These are phyloP conservation scores for Fremontodendron californicum DNA, from an alignment of 345 rosid genomes.

Conservation along the genomic window DNA sequence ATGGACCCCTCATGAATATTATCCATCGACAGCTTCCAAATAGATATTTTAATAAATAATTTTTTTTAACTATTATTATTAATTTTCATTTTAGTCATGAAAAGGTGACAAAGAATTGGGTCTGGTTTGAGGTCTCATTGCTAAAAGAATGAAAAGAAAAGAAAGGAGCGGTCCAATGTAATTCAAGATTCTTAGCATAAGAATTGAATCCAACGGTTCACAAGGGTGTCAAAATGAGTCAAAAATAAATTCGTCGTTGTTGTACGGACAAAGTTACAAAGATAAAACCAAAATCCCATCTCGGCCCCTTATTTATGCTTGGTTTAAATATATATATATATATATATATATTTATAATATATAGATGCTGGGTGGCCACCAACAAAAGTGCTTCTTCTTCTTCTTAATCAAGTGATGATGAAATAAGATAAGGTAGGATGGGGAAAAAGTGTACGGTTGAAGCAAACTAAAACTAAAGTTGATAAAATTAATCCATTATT, in stretches of 20 bases:
- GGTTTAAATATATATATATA: too few species aligned
- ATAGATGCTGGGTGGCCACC: too few species aligned
- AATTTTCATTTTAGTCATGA: not conserved
- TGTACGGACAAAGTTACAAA: not conserved
- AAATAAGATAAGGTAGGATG: not conserved
- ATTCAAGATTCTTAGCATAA: not conserved
- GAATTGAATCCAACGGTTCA: not conserved
- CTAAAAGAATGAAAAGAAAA: not conserved
- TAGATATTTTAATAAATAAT: not conserved
- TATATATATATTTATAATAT: too few species aligned
- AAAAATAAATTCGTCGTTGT: not conserved
- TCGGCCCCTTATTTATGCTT: not conserved
- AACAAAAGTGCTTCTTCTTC: too few species aligned
- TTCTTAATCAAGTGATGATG: too few species aligned
- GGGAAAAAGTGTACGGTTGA: not conserved
- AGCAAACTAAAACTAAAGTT: not conserved
- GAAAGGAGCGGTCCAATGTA: not conserved
- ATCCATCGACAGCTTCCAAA: not conserved
- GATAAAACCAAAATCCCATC: not conserved
- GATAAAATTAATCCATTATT: slow-evolving; percentile 3
- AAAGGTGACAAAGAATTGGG: not conserved
- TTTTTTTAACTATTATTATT: too few species aligned
- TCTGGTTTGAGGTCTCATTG: not conserved
- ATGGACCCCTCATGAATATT: not conserved
- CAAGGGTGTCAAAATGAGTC: not conserved